These are phyloP conservation scores for Penicillium samsonianum DNA, from an alignment of 495 filamentous ascomycete species.

Conservation along the genomic window DNA sequence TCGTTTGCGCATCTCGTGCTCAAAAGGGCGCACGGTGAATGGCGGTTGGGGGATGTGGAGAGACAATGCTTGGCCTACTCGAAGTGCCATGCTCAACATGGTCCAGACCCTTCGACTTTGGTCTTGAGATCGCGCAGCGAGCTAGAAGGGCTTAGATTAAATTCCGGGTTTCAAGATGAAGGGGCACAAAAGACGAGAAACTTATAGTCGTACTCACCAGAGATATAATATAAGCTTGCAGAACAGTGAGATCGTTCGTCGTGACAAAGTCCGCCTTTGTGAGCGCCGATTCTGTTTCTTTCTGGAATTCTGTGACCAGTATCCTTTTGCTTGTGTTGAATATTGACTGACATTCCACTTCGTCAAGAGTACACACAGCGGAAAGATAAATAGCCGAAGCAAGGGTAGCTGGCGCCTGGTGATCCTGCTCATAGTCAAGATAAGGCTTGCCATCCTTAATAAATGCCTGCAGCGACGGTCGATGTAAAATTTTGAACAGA, in stretches of 20 bases:
- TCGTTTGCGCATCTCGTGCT: constrained; percentile 39
- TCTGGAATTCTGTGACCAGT: constrained; percentile 48
- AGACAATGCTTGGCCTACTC: constrained; percentile 66
- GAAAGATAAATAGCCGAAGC: constrained; percentile 55
- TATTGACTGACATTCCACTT: constrained; percentile 40
- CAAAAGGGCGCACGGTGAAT: constrained; percentile 35
- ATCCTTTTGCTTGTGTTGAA: constrained; percentile 44
- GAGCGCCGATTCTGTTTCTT: constrained; percentile 50
- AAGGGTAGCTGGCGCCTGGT: constrained; percentile 43
- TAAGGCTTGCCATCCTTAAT: constrained; percentile 34
- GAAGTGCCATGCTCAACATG: constrained; percentile 65
- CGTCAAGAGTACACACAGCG: constrained; percentile 46
- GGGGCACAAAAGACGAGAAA: neutral
- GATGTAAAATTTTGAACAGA: constrained; percentile 43
- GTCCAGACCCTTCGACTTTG: constrained; percentile 52
- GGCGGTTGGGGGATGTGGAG: constrained; percentile 53
- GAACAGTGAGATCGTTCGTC: constrained; percentile 55
- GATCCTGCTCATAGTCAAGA: constrained; percentile 34
- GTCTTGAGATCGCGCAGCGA: constrained; percentile 46
- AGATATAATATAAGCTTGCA: constrained; percentile 60
- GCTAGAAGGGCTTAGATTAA: constrained; percentile 32
- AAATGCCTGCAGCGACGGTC: constrained; percentile 35
- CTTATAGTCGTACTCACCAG: constrained; percentile 33
- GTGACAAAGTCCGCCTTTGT: constrained; percentile 53
- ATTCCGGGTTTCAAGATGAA: constrained; percentile 24